Conservation (phyloP, 176 grass and related monocot genomes). For the Zea luxurians region DNA sequence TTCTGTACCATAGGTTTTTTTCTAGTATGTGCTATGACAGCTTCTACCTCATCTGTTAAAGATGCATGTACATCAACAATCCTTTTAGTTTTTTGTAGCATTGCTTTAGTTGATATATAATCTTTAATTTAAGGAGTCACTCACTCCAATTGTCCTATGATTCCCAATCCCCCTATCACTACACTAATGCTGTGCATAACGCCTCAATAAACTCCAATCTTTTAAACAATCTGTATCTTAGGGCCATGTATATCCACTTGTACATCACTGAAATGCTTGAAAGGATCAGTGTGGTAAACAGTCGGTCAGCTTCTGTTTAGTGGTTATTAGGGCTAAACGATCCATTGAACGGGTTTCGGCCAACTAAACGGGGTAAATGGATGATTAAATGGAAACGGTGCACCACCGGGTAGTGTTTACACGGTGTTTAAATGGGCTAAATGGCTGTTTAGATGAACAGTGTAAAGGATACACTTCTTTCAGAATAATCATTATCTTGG, state of each 20-base stretch:
- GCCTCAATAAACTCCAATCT: not conserved
- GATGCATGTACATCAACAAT: not conserved
- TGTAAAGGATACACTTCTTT: conserved; percentile 15
- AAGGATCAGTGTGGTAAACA: not conserved
- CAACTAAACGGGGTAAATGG: too few relatives aligned
- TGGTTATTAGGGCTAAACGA: too few relatives aligned
- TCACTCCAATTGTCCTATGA: not conserved
- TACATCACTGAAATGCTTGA: conserved; percentile 19
- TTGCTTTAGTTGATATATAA: conserved; percentile 13
- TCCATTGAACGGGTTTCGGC: too few relatives aligned
- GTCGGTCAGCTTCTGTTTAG: too few relatives aligned
- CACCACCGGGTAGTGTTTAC: too few relatives aligned
- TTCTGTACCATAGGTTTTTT: not conserved
- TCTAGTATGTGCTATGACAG: not conserved
- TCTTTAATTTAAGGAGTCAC: not conserved
- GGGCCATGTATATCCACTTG: conserved; percentile 19
- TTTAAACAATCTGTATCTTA: conserved; percentile 23
- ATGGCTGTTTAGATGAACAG: too few relatives aligned
- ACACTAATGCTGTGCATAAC: not conserved
- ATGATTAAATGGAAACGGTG: too few relatives aligned
- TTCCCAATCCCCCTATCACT: not conserved
- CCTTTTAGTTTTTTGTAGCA: not conserved
- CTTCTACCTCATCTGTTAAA: not conserved
- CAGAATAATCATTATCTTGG: conserved; percentile 21
- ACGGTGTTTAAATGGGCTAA: too few relatives aligned